Base-by-base conservation (phyloP, 2,329 filamentous ascomycete genomes). In the Graphiopsis chlorocephala region DNA sequence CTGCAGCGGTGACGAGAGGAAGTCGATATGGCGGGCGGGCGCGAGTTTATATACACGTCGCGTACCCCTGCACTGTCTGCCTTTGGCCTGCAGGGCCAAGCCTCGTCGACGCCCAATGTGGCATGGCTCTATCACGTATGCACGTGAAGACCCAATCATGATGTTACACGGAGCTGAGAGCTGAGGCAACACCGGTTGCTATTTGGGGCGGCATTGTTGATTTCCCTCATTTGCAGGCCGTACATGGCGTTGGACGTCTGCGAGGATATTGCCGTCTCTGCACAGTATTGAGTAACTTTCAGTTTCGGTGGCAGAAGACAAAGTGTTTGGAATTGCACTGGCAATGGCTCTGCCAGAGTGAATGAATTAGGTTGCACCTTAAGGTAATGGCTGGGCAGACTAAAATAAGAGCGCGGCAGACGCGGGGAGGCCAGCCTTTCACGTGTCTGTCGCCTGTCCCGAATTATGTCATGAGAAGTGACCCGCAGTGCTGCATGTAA, bases 1-100 rank as follows among this genome's bases (percentile, higher is more conserved):
- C 70, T 71, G 72, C 72, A 74, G 72, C 72, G 72, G 72, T 74
- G 72, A 69, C 67, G 67, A 70, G 63, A 64, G 38, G 42, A 38
- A 62, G 23, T 14, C 64, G 56, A 67, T 53, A 69, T 56, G 60
- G 57, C 65, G 62, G 59, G 59, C 25, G 48, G 33, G 15, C 55
- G 47, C 28, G 25, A 26, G 26, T 28, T 25, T 55, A 55, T 62
- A 62, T 62, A 62, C 33, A 33, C 25, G 31, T 20, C 60, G 60
- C 60, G 60, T 55, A 62, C 60, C 60, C 60, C 60, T 62, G 60
- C 48, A 15, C 60, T 62, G 60, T 47, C 47, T 53, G 59, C 56
- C 53, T 50, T 26, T 50, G 23, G 8, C 29, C 35, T 62, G 59
- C 50, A 45, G 35, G 31, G 45, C 60, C 31, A 38, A 56, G 55